These are phyloP conservation scores for Calocybe gambosa DNA, from an alignment of 1,284 basidiomycete genomes.

Conservation along the genomic window DNA sequence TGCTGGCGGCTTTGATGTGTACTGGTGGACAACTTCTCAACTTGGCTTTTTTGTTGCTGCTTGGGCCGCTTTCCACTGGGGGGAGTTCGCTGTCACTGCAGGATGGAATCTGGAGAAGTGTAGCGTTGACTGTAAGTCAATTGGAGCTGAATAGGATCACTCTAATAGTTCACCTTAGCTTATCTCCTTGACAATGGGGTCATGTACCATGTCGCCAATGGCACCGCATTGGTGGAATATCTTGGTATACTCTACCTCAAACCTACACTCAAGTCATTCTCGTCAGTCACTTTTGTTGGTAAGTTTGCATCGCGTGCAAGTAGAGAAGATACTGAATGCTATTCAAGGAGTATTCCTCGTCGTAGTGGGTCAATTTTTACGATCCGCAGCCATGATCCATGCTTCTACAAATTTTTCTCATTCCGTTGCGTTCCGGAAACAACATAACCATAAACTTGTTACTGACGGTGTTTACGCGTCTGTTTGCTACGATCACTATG, in stretches of 20 bases:
- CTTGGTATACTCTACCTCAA: constrained; percentile 63
- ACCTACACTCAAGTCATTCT: constrained; percentile 50
- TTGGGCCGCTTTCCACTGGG: constrained; percentile 88
- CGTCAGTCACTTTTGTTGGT: constrained; percentile 57
- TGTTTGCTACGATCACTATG: constrained; percentile 22
- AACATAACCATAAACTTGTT: constrained; percentile 72
- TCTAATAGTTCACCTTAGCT: constrained; percentile 44
- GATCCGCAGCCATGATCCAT: constrained; percentile 93
- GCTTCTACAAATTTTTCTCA: constrained; percentile 94
- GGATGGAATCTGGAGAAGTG: constrained; percentile 93
- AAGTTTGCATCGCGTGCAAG: constrained; percentile 14
- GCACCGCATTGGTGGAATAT: constrained; percentile 77
- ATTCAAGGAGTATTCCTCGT: constrained; percentile 34
- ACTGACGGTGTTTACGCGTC: constrained; percentile 84
- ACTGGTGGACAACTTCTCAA: constrained; percentile 70
- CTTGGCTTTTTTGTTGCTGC: constrained; percentile 78
- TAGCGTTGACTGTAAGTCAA: constrained; percentile 80
- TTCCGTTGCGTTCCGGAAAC: constrained; percentile 71
- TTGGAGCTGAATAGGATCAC: background rate
- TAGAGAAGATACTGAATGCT: constrained; percentile 3
- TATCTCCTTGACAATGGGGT: constrained; percentile 91
- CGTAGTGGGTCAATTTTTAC: constrained; percentile 68
- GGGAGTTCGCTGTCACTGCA: constrained; percentile 92
- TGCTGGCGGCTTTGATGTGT: constrained; percentile 35
- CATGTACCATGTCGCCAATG: constrained; percentile 84